Conservation (phyloP, 108 stramenopile genomes). For the Pseudonitzschia delicatissima region DNA sequence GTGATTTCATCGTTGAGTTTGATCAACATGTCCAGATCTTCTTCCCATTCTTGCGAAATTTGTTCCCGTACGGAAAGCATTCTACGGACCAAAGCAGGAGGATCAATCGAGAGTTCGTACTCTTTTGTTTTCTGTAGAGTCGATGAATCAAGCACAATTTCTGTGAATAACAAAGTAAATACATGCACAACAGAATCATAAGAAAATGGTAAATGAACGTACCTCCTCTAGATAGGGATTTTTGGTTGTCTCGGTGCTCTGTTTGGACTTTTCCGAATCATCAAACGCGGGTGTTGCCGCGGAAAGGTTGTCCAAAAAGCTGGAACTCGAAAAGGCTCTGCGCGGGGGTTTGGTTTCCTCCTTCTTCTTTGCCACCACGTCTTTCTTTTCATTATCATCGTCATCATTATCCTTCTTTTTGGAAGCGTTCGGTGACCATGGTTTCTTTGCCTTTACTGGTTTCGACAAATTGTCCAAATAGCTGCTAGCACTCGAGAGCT, state of each 20-base stretch:
- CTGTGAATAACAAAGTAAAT: neutral
- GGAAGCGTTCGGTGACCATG: too few relatives aligned
- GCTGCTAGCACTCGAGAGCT: neutral
- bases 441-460: too few relatives aligned
- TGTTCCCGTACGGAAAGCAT: constrained; percentile 73
- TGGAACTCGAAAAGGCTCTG: too few relatives aligned
- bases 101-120: constrained; percentile 68
- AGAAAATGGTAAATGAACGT: constrained; percentile 4
- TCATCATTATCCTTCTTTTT: neutral
- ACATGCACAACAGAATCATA: neutral
- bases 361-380: neutral
- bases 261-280: neutral
- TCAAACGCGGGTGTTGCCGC: neutral
- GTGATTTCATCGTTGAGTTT: constrained; percentile 40
- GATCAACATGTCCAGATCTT: constrained; percentile 58
- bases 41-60: constrained; percentile 65
- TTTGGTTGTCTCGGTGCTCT: constrained; percentile 5
- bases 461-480: constrained; percentile 6
- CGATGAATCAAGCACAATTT: neutral
- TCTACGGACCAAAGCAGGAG: constrained; percentile 59
- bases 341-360: neutral
- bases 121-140: constrained; percentile 23
- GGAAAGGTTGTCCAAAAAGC: neutral
- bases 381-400: neutral
- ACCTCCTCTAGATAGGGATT: constrained; percentile 47